phyloP scores from a whole-genome alignment of 768 basidiomycete genomes.

The Strobilomyces confusus region DNA sequence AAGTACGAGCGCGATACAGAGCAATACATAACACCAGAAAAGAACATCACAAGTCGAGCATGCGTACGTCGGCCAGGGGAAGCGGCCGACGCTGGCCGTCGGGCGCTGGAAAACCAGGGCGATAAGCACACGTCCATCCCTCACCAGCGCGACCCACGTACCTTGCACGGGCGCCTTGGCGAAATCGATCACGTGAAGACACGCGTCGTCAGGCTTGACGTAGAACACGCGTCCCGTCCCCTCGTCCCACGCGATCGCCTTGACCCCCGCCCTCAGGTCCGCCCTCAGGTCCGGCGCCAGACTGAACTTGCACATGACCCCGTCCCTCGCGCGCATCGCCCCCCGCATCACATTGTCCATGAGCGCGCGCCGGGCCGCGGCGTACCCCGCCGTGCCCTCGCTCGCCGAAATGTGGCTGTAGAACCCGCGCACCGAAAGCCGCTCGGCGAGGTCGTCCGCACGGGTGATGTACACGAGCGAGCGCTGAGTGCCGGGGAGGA shows the following conservation, averaged over 20 bases:
- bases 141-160: conserved; percentile 15
- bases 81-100: conserved; percentile 31
- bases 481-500: conserved; percentile 31
- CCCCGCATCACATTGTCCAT: conserved; percentile 23
- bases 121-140: neutral
- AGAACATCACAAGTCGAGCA: conserved; percentile 26
- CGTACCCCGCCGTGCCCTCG: conserved; percentile 28
- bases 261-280: conserved; percentile 32
- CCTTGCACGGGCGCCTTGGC: conserved; percentile 35
- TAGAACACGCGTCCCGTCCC: conserved; percentile 56
- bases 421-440: conserved; percentile 26
- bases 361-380: conserved; percentile 15
- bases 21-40: neutral
- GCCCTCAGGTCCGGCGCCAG: conserved; percentile 14
- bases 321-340: conserved; percentile 11
- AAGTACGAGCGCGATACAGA: neutral
- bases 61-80: conserved; percentile 29
- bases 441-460: conserved; percentile 24
- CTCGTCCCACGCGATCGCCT: conserved; percentile 65
- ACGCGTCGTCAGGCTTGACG: conserved; percentile 37
- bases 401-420: conserved; percentile 36
- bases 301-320: conserved; percentile 26
- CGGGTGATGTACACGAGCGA: conserved; percentile 30
- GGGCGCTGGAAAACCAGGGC: conserved; percentile 25
- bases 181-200: conserved; percentile 49